Percentiles rank a stretch among this genome's conserved stretches.
These are phyloP conservation scores for Elsinoe batatas DNA, from an alignment of 2,329 filamentous ascomycete species.

Conservation along the genomic window DNA sequence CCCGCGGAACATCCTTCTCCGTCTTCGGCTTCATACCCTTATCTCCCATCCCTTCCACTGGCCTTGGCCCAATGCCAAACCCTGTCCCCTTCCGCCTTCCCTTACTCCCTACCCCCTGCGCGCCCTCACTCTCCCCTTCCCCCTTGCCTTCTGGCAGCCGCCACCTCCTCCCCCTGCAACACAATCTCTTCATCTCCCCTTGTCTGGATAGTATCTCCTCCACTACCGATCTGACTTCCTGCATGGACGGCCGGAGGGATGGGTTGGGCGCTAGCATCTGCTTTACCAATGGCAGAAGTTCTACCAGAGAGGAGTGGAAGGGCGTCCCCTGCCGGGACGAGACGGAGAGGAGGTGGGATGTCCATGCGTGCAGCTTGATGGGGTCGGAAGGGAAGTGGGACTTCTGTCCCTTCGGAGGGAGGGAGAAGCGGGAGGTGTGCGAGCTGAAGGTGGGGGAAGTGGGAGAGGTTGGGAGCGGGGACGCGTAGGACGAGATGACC, in stretches of 20 bases:
- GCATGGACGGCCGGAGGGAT: conserved; percentile 31
- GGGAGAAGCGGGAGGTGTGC: conserved; percentile 13
- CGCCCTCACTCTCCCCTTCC: neutral
- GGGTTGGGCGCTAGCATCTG: conserved; percentile 35
- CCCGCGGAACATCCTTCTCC: neutral
- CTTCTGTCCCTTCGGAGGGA: conserved; percentile 49
- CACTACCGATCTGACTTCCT: conserved; percentile 32
- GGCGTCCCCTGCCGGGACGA: neutral
- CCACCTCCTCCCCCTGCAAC: conserved; percentile 24
- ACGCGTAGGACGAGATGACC: neutral
- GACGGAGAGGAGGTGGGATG: conserved; percentile 29
- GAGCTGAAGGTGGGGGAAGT: conserved; percentile 26
- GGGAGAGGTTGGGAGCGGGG: neutral
- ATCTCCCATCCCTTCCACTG: neutral
- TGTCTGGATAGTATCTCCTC: conserved; percentile 22
- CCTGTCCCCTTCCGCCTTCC: neutral
- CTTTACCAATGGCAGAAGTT: conserved; percentile 32
- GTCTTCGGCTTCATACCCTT: neutral
- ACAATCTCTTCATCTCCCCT: conserved; percentile 23
- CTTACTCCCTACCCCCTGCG: neutral
- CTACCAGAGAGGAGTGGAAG: conserved; percentile 27
- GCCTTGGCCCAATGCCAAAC: neutral
- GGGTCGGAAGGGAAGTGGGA: conserved; percentile 65
- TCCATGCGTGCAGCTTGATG: conserved; percentile 49
- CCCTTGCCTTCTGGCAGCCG: neutral